Base-by-base conservation (phyloP, 1,284 basidiomycete species). In the Bjerkandera adusta region DNA sequence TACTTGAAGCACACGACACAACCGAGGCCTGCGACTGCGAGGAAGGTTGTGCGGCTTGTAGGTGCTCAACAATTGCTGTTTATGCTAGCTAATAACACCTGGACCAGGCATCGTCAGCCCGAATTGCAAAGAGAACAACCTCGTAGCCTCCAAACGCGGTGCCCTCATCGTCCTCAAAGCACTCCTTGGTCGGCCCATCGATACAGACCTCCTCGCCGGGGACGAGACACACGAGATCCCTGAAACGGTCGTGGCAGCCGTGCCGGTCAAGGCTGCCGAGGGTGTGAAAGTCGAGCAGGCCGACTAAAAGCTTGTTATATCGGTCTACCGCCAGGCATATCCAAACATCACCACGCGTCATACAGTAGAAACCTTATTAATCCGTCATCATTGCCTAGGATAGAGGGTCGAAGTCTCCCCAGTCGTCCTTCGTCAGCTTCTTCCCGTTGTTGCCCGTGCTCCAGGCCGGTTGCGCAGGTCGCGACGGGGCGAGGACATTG, bases 331-430 rank as follows among this genome's bases (percentile, higher is more conserved):
- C 36, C 33, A 30, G 36, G 36, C 39, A 44, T 45, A 42, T 36
- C 33, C 36, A n/a, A 40, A 39, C 39, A 7, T 30, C 10, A 32
- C 29, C 15, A 13, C 18, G 20, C 30, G 16, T 26, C 15, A 36
- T 45, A 26, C 29, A 36, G 39, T 43, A 46, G 33, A 52, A 34
- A 46, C 29, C 21, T 33, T 52, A 45, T 36, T 21, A 15, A 48
- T 36, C 47, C 29, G 13, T 49, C 44, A 38, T 68, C 58, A 79
- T 37, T n/a, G n/a, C n/a, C n/a, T n/a, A n/a, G n/a, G 69, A 68
- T 36, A 88, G 67, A 24, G 88, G 88, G 69, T 91, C 88, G 60
- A 91, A 91, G 60, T 88, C 88, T 20, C 79, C 80, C 85, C 85
- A 89, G 51, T 83, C 83, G 53, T 79, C 73, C 55, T 82, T 82